Evolutionary conservation across 2,329 filamentous ascomycete genomes (phyloP).

Genomic region (Pyricularia pennisetigena): DNA sequence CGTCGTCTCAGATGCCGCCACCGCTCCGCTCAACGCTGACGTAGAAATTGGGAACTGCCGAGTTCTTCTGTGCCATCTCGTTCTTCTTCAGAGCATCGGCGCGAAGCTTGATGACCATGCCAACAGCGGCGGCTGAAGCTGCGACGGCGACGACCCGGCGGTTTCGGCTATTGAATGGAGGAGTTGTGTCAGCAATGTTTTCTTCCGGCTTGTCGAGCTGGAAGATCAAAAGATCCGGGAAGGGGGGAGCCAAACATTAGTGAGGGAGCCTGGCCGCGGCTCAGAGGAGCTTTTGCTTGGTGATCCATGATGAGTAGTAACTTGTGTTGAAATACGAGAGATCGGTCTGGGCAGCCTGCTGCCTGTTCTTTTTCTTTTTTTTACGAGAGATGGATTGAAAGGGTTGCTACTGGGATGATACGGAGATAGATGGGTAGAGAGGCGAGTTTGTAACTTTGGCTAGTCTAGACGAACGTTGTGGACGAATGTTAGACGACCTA

Average conservation of each 20-base stretch:
- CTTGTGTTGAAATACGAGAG: background rate
- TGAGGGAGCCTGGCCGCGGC: background rate
- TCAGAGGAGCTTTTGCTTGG: background rate
- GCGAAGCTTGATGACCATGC: slow-evolving; percentile 22
- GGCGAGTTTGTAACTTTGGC: background rate
- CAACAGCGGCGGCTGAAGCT: slow-evolving; percentile 16
- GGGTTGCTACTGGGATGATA: background rate
- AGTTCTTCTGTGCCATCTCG: slow-evolving; percentile 30
- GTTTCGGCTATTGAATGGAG: slow-evolving; percentile 20
- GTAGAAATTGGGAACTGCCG: slow-evolving; percentile 28
- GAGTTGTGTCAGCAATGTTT: background rate
- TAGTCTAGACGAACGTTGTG: background rate
- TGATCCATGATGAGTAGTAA: background rate
- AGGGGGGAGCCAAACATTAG: background rate
- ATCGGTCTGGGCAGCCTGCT: background rate
- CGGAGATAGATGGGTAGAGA: background rate
- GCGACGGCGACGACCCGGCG: slow-evolving; percentile 25
- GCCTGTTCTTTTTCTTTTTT: background rate
- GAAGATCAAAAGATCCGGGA: background rate
- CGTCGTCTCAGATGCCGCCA: slow-evolving; percentile 25
- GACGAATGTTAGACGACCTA: background rate
- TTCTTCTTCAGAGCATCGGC: slow-evolving; percentile 27
- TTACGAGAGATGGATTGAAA: background rate
- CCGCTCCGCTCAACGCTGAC: slow-evolving; percentile 44
- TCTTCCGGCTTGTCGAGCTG: background rate